Evolutionary conservation across 768 basidiomycete species (phyloP).

Genomic region (Boletus patriciae): DNA sequence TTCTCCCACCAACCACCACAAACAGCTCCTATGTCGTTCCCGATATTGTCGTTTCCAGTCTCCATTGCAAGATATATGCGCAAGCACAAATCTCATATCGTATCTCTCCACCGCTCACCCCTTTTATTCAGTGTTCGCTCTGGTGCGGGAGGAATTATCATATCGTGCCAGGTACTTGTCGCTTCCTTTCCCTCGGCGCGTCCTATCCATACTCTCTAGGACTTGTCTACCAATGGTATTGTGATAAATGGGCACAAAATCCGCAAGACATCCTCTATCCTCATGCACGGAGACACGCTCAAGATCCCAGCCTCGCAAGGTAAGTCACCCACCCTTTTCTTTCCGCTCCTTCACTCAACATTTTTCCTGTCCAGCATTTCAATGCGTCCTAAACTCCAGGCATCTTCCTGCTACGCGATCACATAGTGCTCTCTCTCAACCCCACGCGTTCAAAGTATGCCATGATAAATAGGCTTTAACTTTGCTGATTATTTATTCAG

Average conservation of each 20-base stretch:
- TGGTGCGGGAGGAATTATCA: slow-evolving; percentile 67
- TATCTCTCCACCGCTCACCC: background rate
- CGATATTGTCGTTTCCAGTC: slow-evolving; percentile 61
- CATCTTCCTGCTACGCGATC: slow-evolving; percentile 51
- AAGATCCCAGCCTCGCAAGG: slow-evolving; percentile 67
- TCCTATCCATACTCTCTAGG: slow-evolving; percentile 42
- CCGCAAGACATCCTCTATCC: slow-evolving; percentile 62
- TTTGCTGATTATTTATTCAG: slow-evolving; percentile 34
- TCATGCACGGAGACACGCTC: slow-evolving; percentile 75
- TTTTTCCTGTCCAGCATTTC: slow-evolving; percentile 50
- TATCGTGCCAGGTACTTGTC: slow-evolving; percentile 68
- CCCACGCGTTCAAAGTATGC: slow-evolving; percentile 54
- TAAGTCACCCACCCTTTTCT: slow-evolving; percentile 22
- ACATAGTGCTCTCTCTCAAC: slow-evolving; percentile 59
- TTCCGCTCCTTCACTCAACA: background rate
- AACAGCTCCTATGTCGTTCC: slow-evolving; percentile 59
- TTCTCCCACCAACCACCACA: slow-evolving; percentile 1
- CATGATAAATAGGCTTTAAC: background rate
- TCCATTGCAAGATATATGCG: slow-evolving; percentile 84
- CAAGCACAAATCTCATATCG: slow-evolving; percentile 32
- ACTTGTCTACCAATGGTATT: slow-evolving; percentile 75
- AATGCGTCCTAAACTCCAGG: slow-evolving; percentile 59
- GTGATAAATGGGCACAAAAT: slow-evolving; percentile 69
- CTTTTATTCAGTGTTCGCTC: slow-evolving; percentile 55
- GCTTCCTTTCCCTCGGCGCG: background rate